phyloP scores from a whole-genome alignment of 208 protist species.

The Paratrypanosoma confusum region DNA sequence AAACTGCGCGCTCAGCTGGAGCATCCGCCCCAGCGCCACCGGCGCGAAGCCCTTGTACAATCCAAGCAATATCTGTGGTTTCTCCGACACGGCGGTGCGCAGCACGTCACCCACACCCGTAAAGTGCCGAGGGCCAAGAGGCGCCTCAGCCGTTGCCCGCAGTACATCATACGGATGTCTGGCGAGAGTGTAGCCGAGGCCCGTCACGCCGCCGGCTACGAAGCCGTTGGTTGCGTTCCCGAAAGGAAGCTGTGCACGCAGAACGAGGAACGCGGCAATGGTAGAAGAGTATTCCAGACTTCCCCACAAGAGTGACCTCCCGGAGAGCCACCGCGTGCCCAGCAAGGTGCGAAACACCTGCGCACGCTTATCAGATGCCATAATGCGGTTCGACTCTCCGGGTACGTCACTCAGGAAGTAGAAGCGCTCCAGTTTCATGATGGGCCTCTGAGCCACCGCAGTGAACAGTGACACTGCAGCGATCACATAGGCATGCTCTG shows the following conservation, averaged over 20 bases:
- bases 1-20: conserved; percentile 50
- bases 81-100: conserved; percentile 34
- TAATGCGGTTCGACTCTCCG: conserved; percentile 58
- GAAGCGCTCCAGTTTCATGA: conserved; percentile 45
- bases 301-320: conserved; percentile 23
- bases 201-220: conserved; percentile 40
- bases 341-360: conserved; percentile 66
- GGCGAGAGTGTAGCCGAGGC: conserved; percentile 27
- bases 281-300: conserved; percentile 26
- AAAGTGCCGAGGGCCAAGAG: conserved; percentile 26
- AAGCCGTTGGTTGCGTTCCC: conserved; percentile 16
- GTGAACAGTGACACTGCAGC: conserved; percentile 18
- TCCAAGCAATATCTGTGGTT: conserved; percentile 31
- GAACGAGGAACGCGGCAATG: conserved; percentile 23
- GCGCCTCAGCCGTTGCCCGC: conserved; percentile 45
- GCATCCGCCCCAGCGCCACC: conserved; percentile 15
- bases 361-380: conserved; percentile 62
- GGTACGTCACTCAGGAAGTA: conserved; percentile 75
- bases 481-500: conserved; percentile 39
- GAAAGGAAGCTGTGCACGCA: conserved; percentile 16
- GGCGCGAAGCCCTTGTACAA: conserved; percentile 45
- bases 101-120: conserved; percentile 47
- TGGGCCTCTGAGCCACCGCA: conserved; percentile 27
- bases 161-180: conserved; percentile 74
- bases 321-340: conserved; percentile 49